These are phyloP conservation scores for Geosmithia putterillii DNA, from an alignment of 2,329 filamentous ascomycete genomes.

Conservation along the genomic window DNA sequence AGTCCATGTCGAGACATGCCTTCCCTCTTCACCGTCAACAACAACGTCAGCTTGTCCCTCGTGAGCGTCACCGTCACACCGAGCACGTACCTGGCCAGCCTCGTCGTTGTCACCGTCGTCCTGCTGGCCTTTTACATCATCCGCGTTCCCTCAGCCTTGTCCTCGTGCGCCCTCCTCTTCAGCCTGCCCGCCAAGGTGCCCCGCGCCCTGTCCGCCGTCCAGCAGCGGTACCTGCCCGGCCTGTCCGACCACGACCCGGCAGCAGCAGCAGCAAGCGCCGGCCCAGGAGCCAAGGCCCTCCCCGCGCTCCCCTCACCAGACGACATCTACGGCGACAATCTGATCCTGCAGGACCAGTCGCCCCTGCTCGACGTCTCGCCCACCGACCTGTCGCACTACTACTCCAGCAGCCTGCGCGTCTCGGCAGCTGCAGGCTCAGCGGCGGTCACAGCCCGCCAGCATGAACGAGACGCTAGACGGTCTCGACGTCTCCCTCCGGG, in stretches of 20 bases:
- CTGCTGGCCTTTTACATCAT: constrained; percentile 35
- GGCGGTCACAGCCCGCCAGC: constrained; percentile 9
- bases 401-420: neutral
- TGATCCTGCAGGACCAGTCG: constrained; percentile 19
- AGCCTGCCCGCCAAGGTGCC: constrained; percentile 2
- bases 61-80: constrained; percentile 47
- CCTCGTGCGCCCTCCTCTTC: neutral
- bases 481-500: constrained; percentile 41
- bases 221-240: neutral
- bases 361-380: constrained; percentile 10
- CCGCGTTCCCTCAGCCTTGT: constrained; percentile 12
- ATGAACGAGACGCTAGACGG: constrained; percentile 23
- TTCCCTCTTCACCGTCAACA: constrained; percentile 48
- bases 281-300: constrained; percentile 13
- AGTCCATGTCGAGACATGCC: constrained; percentile 39
- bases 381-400: neutral
- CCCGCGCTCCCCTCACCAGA: constrained; percentile 9
- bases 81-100: constrained; percentile 40
- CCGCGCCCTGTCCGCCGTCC: constrained; percentile 3
- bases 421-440: constrained; percentile 3
- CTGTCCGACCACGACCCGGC: neutral
- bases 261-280: neutral
- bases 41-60: constrained; percentile 48
- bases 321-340: constrained; percentile 1
- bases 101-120: constrained; percentile 31